phyloP scores from a whole-genome alignment of 202 grass and related monocot genomes.

The Cymbopogon flexuosus region DNA sequence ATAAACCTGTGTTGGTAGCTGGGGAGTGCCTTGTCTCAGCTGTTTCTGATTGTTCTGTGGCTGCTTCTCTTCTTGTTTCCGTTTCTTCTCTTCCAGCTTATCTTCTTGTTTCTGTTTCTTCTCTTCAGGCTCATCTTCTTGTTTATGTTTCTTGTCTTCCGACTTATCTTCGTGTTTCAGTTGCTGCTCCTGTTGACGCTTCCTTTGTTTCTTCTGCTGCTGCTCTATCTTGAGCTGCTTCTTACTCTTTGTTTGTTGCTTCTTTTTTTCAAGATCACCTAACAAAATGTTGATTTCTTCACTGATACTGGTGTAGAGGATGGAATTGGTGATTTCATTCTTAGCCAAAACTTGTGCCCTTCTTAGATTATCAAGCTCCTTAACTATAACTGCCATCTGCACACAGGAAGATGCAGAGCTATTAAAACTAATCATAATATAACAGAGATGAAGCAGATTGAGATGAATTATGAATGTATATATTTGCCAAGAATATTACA shows the following conservation, averaged over 20 bases:
- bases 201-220: not conserved
- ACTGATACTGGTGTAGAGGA: constrained; percentile 5
- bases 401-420: not conserved
- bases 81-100: not conserved
- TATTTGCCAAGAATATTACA: not conserved
- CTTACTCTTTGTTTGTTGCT: constrained; percentile 6
- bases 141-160: not conserved
- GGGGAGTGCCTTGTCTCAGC: not conserved
- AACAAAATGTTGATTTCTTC: constrained; percentile 37
- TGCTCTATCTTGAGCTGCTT: constrained; percentile 35
- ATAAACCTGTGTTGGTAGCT: constrained; percentile 7
- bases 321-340: constrained; percentile 18
- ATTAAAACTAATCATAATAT: constrained; percentile 27
- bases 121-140: not conserved
- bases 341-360: constrained; percentile 16
- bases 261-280: constrained; percentile 29
- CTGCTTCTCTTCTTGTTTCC: not conserved
- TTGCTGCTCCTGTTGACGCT: constrained; percentile 18
- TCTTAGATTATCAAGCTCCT: constrained; percentile 29
- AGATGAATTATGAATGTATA: not conserved
- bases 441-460: not conserved
- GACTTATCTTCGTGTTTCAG: not conserved
- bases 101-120: not conserved
- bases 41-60: constrained; percentile 1
- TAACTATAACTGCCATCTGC: constrained; percentile 32